Evolutionary conservation across 1,284 basidiomycete genomes (phyloP).

Genomic region (Cutaneotrichosporon spelunceum): DNA sequence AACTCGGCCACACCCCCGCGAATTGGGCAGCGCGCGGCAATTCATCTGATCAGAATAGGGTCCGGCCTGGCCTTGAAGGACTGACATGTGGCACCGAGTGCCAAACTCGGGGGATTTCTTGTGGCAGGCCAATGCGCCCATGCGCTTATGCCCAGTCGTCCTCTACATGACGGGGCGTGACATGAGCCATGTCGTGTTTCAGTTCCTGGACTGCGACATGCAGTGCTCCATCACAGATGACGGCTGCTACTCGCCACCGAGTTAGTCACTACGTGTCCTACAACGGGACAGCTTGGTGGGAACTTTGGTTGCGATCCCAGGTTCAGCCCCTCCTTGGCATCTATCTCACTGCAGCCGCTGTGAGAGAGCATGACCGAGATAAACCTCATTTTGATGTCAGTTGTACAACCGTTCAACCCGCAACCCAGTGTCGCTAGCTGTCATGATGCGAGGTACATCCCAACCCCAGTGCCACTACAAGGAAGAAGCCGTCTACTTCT

Average conservation of each 20-base stretch:
- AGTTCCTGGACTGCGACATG: background rate
- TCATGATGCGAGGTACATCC: conserved; percentile 23
- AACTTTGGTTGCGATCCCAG: too few species aligned
- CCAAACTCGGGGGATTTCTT: background rate
- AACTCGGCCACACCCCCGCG: background rate
- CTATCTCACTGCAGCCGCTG: too few species aligned
- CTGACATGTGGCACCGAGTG: background rate
- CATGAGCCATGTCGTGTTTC: background rate
- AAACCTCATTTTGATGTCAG: too few species aligned
- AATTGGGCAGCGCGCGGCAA: background rate
- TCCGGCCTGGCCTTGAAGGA: background rate
- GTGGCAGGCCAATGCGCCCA: background rate
- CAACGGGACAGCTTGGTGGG: too few species aligned
- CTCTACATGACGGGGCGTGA: background rate
- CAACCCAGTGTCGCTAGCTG: background rate
- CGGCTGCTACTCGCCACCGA: background rate
- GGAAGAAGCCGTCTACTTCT: conserved; percentile 33
- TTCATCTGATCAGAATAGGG: background rate
- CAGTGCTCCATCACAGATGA: background rate
- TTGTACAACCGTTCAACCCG: background rate
- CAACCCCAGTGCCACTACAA: conserved; percentile 19
- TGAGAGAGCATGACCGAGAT: too few species aligned
- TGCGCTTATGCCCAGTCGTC: background rate
- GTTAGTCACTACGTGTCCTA: background rate
- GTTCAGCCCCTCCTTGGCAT: too few species aligned